Percentiles rank a stretch among this genome's conserved stretches.
Conservation (phyloP, 805 yeast genomes). For the Metschnikowia sp. region DNA sequence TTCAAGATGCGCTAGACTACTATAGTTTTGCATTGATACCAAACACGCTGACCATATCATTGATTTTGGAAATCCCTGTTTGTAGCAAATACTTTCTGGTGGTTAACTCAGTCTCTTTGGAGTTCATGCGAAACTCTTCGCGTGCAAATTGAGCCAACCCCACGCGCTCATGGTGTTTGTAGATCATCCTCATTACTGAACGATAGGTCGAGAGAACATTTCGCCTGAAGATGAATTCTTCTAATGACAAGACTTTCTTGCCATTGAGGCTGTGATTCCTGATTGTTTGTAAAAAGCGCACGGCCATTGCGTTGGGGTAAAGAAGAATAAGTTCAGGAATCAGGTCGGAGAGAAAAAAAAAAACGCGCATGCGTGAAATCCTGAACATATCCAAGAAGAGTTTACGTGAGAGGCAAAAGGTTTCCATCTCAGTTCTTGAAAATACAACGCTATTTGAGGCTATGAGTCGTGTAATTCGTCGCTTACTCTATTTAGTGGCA, state of each 20-base stretch:
- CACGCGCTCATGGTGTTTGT: conserved; percentile 33
- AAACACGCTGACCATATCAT: conserved; percentile 22
- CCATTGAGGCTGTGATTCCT: background rate
- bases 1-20: conserved; percentile 8
- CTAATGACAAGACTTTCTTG: conserved; percentile 24
- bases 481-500: too few relatives aligned
- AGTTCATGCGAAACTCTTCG: conserved; percentile 32
- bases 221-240: conserved; percentile 39
- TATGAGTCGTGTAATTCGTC: too few relatives aligned
- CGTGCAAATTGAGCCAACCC: conserved; percentile 32
- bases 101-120: conserved; percentile 26
- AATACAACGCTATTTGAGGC: background rate
- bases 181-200: conserved; percentile 30
- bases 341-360: background rate
- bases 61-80: conserved; percentile 28
- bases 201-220: conserved; percentile 33
- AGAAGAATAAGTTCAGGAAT: background rate
- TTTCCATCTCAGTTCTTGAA: background rate
- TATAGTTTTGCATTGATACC: conserved; percentile 17
- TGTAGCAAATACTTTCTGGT: conserved; percentile 38
- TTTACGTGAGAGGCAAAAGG: too few relatives aligned
- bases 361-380: background rate
- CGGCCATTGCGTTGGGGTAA: background rate
- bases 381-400: too few relatives aligned
- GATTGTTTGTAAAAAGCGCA: background rate